These are phyloP conservation scores for Cornus controversa DNA, from an alignment of 148 eudicot genomes.

Conservation along the genomic window DNA sequence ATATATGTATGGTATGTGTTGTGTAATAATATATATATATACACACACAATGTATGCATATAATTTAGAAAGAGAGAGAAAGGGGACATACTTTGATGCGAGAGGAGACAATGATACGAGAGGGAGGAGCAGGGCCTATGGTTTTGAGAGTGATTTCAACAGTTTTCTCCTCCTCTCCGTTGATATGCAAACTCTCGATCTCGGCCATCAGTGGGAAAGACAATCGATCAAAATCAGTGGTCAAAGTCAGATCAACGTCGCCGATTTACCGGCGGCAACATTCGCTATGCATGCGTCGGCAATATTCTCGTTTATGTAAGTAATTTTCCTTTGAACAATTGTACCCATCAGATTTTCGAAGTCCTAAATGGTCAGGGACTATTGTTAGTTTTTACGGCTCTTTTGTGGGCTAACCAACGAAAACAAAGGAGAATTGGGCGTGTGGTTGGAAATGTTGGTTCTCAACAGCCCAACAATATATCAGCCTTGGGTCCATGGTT, in stretches of 20 bases:
- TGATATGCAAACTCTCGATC: slow-evolving; percentile 27
- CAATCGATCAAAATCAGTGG: slow-evolving; percentile 10
- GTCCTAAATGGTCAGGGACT: too few species aligned
- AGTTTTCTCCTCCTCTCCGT: slow-evolving; percentile 20
- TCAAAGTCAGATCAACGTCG: not conserved
- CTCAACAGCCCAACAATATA: too few species aligned
- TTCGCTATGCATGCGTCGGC: too few species aligned
- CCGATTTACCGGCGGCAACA: not conserved
- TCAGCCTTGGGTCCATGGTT: too few species aligned
- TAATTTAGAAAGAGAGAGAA: slow-evolving; percentile 11
- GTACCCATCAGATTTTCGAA: too few species aligned
- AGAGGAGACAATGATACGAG: slow-evolving; percentile 59
- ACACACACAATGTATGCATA: not conserved
- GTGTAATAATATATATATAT: not conserved
- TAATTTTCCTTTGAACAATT: too few species aligned
- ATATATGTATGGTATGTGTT: not conserved
- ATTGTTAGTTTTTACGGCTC: too few species aligned
- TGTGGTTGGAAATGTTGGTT: too few species aligned
- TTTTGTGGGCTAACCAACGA: too few species aligned
- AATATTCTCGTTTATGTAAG: too few species aligned
- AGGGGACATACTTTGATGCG: slow-evolving; percentile 47
- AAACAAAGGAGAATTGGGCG: too few species aligned
- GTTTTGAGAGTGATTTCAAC: slow-evolving; percentile 64
- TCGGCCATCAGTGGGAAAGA: slow-evolving; percentile 28
- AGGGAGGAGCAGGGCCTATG: slow-evolving; percentile 81